Evolutionary conservation across 31 red algal species (phyloP), one percentile per base, ranked within the genome.

Genomic region (Odonthalia washingtoniensis): DNA sequence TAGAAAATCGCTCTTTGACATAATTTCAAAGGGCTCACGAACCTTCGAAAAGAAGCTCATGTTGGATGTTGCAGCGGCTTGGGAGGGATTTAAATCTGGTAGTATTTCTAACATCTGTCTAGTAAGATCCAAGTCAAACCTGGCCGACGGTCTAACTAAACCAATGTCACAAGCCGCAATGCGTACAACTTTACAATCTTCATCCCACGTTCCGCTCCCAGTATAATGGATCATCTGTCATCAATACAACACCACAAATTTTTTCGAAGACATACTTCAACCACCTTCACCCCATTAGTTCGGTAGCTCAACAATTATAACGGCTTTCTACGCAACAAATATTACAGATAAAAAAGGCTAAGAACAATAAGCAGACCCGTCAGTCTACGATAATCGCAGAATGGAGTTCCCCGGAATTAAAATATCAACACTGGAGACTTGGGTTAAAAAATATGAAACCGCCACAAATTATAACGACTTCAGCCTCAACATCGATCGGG

Each of bases 111-210:
- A 68, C 9, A 68, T 68, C 9, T 9, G 65, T 34, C 36, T 68
- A 9, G 0, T 68, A 5, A 5, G 16, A 14, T 34, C 31, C 36
- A 28, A 68, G 65, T 34, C 31, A 0, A 68, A 68, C 9, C 16
- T 41, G 2, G 60, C 63, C 0, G 72, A 76, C 72, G 72, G 72
- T 5, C 24, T 76, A 37, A 76, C 72, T 18, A 76, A 76, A 49
- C 40, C n/a, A 5, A 76, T 76, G 72, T 76, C 72, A 5, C 72
- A 76, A 43, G 18, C 36, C 30, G 6, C 72, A 9, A 5, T 76
- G 37, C 0, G 72, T 5, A 18, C 37, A 41, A 6, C 40, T 5
- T 0, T 76, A 16, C 28, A 33, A 12, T 41, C 36, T 0, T 33
- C 36, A 14, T 9, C 5, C 72, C 30, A 41, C 72, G 37, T 14